A percentile compares a stretch with the other conserved stretches of the same genome.
Conservation (phyloP, 768 basidiomycete genomes). For the Inosperma sp. region DNA sequence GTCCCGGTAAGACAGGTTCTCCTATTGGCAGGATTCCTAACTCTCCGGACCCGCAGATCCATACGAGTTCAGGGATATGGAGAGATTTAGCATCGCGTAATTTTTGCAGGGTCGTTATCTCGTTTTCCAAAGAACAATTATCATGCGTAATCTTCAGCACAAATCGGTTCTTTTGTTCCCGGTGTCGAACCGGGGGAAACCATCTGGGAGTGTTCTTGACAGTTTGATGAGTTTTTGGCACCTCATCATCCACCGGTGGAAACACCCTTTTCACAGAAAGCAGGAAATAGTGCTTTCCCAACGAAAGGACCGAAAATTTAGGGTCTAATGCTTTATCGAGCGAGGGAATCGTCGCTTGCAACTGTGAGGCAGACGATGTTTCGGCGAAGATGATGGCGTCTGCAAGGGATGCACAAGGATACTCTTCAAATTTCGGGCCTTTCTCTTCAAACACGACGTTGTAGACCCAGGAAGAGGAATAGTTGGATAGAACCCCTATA, state of each 20-base stretch:
- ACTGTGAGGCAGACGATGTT: not conserved
- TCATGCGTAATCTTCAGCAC: slow-evolving; percentile 1
- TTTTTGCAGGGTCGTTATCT: not conserved
- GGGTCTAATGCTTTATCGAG: slow-evolving; percentile 1
- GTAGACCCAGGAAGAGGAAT: slow-evolving; percentile 4
- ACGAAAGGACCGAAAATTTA: slow-evolving; percentile 2
- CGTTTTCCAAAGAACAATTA: slow-evolving; percentile 2
- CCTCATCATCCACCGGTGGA: not conserved
- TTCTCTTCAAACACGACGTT: not conserved
- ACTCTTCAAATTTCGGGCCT: not conserved
- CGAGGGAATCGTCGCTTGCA: slow-evolving; percentile 2
- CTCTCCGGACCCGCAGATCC: not conserved
- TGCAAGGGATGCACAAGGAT: slow-evolving; percentile 1
- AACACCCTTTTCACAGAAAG: not conserved
- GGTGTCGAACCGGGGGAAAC: slow-evolving; percentile 1
- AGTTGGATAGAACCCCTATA: not conserved
- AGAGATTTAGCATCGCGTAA: slow-evolving; percentile 1
- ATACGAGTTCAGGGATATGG: slow-evolving; percentile 2
- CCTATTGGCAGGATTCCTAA: not conserved
- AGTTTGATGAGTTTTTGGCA: slow-evolving; percentile 1
- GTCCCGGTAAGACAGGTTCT: not conserved
- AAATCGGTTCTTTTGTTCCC: not conserved
- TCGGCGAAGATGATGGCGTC: slow-evolving; percentile 3
- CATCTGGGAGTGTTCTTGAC: slow-evolving; percentile 2
- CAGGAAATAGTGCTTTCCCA: slow-evolving; percentile 2